Evolutionary conservation across 129 eudicot species (phyloP), one percentile per base, ranked within the genome.

Genomic region (Ambrosia trifida): DNA sequence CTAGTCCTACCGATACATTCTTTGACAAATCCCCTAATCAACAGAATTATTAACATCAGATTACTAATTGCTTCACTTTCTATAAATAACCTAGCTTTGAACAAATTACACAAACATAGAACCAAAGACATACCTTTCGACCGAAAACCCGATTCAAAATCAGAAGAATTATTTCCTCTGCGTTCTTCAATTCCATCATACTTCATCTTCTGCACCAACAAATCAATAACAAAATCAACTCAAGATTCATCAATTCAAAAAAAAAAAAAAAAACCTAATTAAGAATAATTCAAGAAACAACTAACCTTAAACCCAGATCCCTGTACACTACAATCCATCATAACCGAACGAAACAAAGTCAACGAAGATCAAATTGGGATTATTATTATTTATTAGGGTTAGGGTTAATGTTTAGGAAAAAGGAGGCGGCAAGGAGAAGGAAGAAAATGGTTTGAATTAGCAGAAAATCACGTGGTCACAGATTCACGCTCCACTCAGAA

Each of bases 221-320:
- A 49, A 73, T 63, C 2, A 67, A 56, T 56, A 77, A 69, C 12
- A 19, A 20, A 50, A 69, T 50, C 35, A 65, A 54, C 20, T 8
- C 36, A 4, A 44, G 10, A 54, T 35, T 35, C 5, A 73, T 40
- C 52, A 63, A 36, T 36, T 40, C 7, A 61, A 50, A 24, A 18
- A n/a, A 77, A 47, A 16, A 76, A 46, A 17, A n/a, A 6, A 11
- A 58, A 59, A 47, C 1, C 3, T 19, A 10, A 61, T 0, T 3
- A 60, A 4, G 11, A 41, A 30, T 46, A 54, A 59, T 32, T 59
- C 65, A 1, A 57, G 16, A 16, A 57, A 57, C 63, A 51, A 69
- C 71, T 51, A 52, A 77, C 81, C 77, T 78, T 78, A 11, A 70
- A 70, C 43, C 32, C 58, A 78, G 76, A 70, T 78, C 77, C 63